Evolutionary conservation across 371 early-diverging fungal species (phyloP), one percentile per base, ranked within the genome.

Genomic region (Lichtheimia ramosa): DNA sequence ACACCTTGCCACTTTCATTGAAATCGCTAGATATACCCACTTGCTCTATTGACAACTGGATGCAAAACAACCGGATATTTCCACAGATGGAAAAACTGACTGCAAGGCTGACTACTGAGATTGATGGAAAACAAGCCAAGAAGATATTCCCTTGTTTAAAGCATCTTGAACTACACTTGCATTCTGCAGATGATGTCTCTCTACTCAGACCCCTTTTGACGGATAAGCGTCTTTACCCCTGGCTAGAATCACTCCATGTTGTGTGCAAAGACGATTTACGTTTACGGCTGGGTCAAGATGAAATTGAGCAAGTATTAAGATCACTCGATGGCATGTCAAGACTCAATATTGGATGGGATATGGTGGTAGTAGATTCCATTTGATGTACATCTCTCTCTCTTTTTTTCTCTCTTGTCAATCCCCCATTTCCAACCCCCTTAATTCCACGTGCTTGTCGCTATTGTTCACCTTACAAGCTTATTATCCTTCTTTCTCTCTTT

Each of bases 261-360:
- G 49, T 59, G 14, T 66, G 71, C 49, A 51, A n/a, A 7, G 69
- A 68, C 25, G 61, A 64, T 39, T 64, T 65, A 12, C 68, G 64
- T 24, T 51, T 52, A 2, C 57, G 49, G 27, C 24, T 74, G 13
- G 55, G 65, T 51, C 62, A 60, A 25, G 58, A 71, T 40, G 69
- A 68, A 25, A 48, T 74, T 13, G 53, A 58, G 51, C 48, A 62
- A 14, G 59, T 63, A 39, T 54, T 74, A 8, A 51, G 63, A 39
- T 59, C 56, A n/a, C 46, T 71, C 43, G 52, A 66, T 14, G 75
- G 75, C 3, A 43, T 74, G 27, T 58, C 65, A 40, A 58, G 75
- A 43, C 65, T 74, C 43, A 68, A 68, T 49, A 68, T 69, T 41
- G 75, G 73, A 25, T 72, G 75, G 75, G 70, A 75, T 58, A 63